phyloP scores from a whole-genome alignment of 2,329 filamentous ascomycete species.

The Aspergillus nomiae region DNA sequence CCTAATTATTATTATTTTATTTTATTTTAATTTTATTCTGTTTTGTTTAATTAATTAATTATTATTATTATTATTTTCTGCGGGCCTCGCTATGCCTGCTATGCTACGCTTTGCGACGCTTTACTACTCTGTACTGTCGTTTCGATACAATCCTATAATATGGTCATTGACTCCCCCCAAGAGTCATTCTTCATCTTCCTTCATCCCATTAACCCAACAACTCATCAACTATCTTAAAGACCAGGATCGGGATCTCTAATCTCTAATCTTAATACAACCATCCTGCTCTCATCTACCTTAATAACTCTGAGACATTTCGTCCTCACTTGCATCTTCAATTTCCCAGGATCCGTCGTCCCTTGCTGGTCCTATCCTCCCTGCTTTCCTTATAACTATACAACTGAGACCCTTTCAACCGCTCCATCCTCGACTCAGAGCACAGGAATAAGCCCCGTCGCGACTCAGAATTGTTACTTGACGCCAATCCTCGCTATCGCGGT shows the following conservation, averaged over 20 bases:
- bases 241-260: conserved; percentile 6
- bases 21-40: neutral
- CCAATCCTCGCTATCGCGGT: conserved; percentile 13
- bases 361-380: conserved; percentile 18
- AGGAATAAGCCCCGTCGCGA: conserved; percentile 17
- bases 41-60: neutral
- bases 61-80: neutral
- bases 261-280: conserved; percentile 8
- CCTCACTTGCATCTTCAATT: conserved; percentile 17
- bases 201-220: neutral
- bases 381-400: conserved; percentile 20
- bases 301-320: conserved; percentile 23
- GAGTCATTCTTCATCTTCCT: neutral
- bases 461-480: conserved; percentile 19
- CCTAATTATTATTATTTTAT: neutral
- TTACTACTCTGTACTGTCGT: conserved; percentile 2
- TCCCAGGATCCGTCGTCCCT: conserved; percentile 20
- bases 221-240: neutral
- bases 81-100: neutral
- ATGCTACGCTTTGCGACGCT: neutral
- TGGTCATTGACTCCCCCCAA: conserved; percentile 4
- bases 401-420: conserved; percentile 18
- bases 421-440: conserved; percentile 11
- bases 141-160: conserved; percentile 12
- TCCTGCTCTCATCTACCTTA: conserved; percentile 7